These are phyloP conservation scores for Phytophthora quininea DNA, from an alignment of 352 stramenopile species.

Conservation along the genomic window DNA sequence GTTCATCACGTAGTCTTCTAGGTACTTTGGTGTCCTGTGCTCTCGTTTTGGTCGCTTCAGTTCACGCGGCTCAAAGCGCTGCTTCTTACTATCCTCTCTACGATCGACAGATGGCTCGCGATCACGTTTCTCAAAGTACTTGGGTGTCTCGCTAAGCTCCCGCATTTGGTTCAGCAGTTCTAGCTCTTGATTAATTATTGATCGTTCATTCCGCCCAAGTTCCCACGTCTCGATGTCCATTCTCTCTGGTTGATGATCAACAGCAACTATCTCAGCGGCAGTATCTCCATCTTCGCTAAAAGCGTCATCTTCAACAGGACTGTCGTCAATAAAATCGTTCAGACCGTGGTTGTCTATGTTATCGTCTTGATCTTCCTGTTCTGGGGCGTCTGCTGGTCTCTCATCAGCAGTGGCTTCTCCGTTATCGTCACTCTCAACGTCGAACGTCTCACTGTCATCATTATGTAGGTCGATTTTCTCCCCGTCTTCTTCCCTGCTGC, in stretches of 20 bases:
- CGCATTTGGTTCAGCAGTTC: background rate
- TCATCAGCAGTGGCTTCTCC: too few relatives aligned
- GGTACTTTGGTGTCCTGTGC: background rate
- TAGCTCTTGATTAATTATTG: background rate
- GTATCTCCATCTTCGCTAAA: background rate
- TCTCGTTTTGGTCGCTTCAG: slow-evolving; percentile 2
- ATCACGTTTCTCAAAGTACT: background rate
- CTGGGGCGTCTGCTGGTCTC: too few relatives aligned
- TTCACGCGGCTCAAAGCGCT: slow-evolving; percentile 6
- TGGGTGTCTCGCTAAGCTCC: background rate
- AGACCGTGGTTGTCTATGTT: too few relatives aligned
- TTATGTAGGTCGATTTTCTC: too few relatives aligned
- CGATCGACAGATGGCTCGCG: background rate
- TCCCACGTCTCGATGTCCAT: slow-evolving; percentile 11
- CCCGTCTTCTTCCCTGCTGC: too few relatives aligned
- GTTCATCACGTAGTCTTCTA: slow-evolving; percentile 14
- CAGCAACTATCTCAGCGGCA: background rate
- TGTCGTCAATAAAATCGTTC: too few relatives aligned
- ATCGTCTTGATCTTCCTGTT: too few relatives aligned
- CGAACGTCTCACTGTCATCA: too few relatives aligned
- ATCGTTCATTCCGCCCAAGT: background rate
- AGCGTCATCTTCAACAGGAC: background rate
- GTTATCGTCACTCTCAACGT: too few relatives aligned
- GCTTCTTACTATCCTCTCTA: slow-evolving; percentile 2
- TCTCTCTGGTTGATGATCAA: background rate